phyloP scores from a whole-genome alignment of 495 filamentous ascomycete species.

The Usnea hakonensis region DNA sequence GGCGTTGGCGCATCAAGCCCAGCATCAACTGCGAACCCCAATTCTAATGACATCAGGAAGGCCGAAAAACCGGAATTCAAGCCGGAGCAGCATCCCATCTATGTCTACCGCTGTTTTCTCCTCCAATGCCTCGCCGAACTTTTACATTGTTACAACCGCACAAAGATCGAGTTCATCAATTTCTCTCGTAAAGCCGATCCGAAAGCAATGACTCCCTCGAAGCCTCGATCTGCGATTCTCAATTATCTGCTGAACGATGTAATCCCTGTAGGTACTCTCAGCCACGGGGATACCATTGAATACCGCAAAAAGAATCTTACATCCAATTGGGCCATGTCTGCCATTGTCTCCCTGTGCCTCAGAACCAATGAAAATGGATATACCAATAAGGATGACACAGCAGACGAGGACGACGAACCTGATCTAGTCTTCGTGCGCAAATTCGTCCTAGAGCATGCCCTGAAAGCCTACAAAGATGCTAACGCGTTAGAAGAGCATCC shows the following conservation, averaged over 20 bases:
- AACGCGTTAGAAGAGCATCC: constrained; percentile 67
- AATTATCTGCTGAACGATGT: constrained; percentile 88
- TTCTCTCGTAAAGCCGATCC: constrained; percentile 87
- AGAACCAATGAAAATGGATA: constrained; percentile 68
- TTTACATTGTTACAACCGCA: constrained; percentile 83
- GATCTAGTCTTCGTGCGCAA: constrained; percentile 87
- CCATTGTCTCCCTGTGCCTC: constrained; percentile 77
- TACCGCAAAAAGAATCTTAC: constrained; percentile 80
- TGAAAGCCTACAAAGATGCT: constrained; percentile 89
- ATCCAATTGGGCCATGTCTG: constrained; percentile 72
- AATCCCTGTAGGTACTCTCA: constrained; percentile 69
- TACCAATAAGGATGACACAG: constrained; percentile 43
- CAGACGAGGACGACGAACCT: constrained; percentile 70
- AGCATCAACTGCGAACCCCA: constrained; percentile 25
- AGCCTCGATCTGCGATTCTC: constrained; percentile 83
- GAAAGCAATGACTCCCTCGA: constrained; percentile 77
- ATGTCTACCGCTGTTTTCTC: constrained; percentile 92
- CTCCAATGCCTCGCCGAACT: constrained; percentile 90
- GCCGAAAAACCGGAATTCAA: constrained; percentile 73
- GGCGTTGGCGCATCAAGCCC: neutral
- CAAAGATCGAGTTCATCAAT: constrained; percentile 98
- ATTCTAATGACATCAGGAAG: constrained; percentile 51
- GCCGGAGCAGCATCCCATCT: constrained; percentile 87
- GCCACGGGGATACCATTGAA: constrained; percentile 62
- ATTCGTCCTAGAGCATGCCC: constrained; percentile 87